Percentiles rank a stretch among this genome's conserved stretches.
Evolutionary conservation across 257 asterid species (phyloP).

Genomic region (Voacanga thouarsii): DNA sequence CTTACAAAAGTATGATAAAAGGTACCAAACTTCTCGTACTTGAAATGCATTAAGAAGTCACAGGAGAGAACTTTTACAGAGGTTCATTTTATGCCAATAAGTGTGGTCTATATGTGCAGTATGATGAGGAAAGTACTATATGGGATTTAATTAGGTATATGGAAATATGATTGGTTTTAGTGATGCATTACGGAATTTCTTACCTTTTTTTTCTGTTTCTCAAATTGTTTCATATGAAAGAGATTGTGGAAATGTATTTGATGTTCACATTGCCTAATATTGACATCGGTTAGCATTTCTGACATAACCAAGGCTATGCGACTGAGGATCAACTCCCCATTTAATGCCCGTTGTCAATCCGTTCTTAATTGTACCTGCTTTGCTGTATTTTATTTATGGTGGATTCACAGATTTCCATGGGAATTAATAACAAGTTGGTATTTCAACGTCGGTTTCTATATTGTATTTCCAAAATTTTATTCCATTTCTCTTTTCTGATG

Average conservation of each 20-base stretch:
- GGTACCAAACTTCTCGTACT: neutral
- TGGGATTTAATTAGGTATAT: neutral
- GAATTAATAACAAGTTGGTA: neutral
- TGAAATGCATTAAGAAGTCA: neutral
- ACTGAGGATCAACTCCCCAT: neutral
- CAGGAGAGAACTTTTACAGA: neutral
- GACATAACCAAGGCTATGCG: neutral
- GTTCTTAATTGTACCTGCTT: neutral
- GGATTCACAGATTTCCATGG: neutral
- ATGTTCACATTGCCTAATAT: neutral
- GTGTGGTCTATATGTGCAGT: neutral
- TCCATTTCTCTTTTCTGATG: conserved; percentile 1
- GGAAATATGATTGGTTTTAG: neutral
- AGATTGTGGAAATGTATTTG: no score
- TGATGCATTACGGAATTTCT: neutral
- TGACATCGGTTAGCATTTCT: neutral
- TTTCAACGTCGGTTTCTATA: conserved; percentile 6
- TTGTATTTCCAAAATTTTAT: conserved; percentile 4
- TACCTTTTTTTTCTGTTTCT: neutral
- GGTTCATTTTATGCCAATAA: neutral
- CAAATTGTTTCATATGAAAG: neutral
- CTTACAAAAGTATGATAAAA: neutral
- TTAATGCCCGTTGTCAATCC: neutral
- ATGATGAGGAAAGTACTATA: neutral
- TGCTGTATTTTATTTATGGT: neutral